Conservation (phyloP, 2,329 filamentous ascomycete species). For the Fusarium staphyleae region DNA sequence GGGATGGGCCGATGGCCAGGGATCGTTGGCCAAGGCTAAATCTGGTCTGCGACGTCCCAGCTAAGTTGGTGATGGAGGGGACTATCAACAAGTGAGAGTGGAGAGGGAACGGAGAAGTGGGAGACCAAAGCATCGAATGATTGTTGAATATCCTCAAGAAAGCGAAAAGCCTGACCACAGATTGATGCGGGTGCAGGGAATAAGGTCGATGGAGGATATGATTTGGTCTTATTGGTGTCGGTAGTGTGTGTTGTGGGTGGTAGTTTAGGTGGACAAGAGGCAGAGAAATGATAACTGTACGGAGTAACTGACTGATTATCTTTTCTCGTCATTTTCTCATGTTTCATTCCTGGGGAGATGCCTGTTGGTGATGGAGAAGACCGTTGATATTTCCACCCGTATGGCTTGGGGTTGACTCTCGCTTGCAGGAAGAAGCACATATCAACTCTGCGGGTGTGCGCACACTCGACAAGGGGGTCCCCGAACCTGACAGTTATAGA, state of each 20-base stretch:
- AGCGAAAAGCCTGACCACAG: slow-evolving; percentile 35
- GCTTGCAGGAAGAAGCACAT: slow-evolving; percentile 13
- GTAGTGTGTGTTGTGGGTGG: slow-evolving; percentile 14
- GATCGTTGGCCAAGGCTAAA: slow-evolving; percentile 28
- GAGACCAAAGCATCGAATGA: slow-evolving; percentile 16
- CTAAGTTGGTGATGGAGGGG: slow-evolving; percentile 14
- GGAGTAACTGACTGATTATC: slow-evolving; percentile 21
- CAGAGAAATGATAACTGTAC: slow-evolving; percentile 12
- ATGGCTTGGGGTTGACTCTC: slow-evolving; percentile 7
- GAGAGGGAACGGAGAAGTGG: slow-evolving; percentile 13
- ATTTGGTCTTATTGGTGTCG: slow-evolving; percentile 21
- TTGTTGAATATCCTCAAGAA: slow-evolving; percentile 3
- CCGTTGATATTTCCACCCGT: slow-evolving; percentile 13
- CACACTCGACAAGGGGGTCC: neutral
- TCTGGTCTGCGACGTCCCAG: slow-evolving; percentile 16
- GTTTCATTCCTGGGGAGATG: slow-evolving; percentile 19
- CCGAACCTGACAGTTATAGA: neutral
- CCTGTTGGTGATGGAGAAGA: slow-evolving; percentile 13
- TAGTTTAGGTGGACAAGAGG: slow-evolving; percentile 17
- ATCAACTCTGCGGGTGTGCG: slow-evolving; percentile 14
- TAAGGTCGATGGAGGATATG: slow-evolving; percentile 5
- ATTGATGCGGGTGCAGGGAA: slow-evolving; percentile 35
- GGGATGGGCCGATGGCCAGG: slow-evolving; percentile 37
- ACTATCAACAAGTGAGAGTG: slow-evolving; percentile 24
- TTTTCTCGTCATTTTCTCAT: slow-evolving; percentile 16